phyloP scores from a whole-genome alignment of 768 basidiomycete species.

The Suillus brevipes region DNA sequence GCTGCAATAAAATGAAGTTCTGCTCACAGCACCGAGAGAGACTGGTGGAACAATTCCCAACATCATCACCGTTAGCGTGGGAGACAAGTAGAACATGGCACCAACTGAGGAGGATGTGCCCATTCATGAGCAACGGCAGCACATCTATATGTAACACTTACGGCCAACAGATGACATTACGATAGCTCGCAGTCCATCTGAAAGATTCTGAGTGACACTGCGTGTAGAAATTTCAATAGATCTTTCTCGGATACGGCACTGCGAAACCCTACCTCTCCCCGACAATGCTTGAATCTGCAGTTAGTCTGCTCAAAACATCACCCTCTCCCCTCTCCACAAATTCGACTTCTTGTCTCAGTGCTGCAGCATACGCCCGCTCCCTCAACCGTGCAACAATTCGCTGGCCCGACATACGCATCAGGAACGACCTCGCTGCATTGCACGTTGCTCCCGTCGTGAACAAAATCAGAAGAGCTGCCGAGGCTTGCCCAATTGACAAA shows the following conservation, averaged over 20 bases:
- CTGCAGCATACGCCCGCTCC: conserved; percentile 79
- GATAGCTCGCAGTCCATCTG: conserved; percentile 77
- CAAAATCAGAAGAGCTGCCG: conserved; percentile 64
- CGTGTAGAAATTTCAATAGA: conserved; percentile 5
- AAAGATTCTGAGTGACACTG: conserved; percentile 77
- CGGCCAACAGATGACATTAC: conserved; percentile 95
- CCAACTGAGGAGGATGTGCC: conserved; percentile 53
- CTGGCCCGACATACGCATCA: conserved; percentile 89
- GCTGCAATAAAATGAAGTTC: conserved; percentile 6
- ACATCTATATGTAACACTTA: conserved; percentile 40
- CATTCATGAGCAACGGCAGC: conserved; percentile 1
- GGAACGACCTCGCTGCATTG: conserved; percentile 78
- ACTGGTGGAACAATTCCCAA: conserved; percentile 88
- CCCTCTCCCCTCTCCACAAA: conserved; percentile 92
- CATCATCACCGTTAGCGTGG: conserved; percentile 88
- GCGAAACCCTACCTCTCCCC: conserved; percentile 70
- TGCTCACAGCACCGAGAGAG: conserved; percentile 75
- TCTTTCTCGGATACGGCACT: not conserved
- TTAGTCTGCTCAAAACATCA: conserved; percentile 88
- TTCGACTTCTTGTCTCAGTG: conserved; percentile 87
- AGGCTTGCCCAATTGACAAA: conserved; percentile 78
- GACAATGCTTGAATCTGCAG: conserved; percentile 89
- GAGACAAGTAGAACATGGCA: conserved; percentile 93
- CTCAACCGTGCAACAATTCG: conserved; percentile 88
- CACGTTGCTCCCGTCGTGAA: conserved; percentile 88